A percentile compares a stretch with the other conserved stretches of the same genome.
Evolutionary conservation across 169 alveolate species (phyloP).

Genomic region (Ichthyophthirius multifiliis): DNA sequence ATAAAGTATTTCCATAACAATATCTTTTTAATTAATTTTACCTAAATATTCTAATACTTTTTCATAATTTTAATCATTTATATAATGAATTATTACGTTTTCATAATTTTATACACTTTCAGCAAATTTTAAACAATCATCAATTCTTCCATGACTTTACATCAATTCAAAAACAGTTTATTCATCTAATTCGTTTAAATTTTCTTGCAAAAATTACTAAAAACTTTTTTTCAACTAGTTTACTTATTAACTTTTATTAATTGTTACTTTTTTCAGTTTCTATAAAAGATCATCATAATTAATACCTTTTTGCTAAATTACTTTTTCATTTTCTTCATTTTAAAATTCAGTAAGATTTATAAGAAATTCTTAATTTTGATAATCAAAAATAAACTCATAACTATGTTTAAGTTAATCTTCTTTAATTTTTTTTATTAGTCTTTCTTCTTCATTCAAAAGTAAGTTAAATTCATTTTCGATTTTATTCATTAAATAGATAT

Average conservation of each 20-base stretch:
- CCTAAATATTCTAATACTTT: neutral
- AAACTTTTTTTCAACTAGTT: neutral
- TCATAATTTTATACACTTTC: neutral
- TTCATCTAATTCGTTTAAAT: neutral
- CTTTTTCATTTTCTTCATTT: conserved; percentile 1
- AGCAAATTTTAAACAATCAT: neutral
- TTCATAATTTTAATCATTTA: neutral
- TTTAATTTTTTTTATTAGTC: neutral
- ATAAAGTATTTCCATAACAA: neutral
- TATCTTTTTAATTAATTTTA: neutral
- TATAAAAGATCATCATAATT: neutral
- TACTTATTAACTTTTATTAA: neutral
- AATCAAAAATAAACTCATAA: neutral
- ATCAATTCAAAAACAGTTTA: neutral
- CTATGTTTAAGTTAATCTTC: neutral
- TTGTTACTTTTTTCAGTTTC: neutral
- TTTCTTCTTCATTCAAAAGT: neutral
- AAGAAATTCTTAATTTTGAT: neutral
- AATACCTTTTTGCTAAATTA: neutral
- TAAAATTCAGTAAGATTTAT: no score
- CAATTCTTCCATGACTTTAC: conserved; percentile 5
- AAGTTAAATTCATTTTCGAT: neutral
- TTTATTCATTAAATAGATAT: neutral
- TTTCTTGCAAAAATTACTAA: neutral
- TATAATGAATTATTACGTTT: neutral